These are phyloP conservation scores for Globisporangium irregulare DNA, from an alignment of 352 stramenopile species.

Conservation along the genomic window DNA sequence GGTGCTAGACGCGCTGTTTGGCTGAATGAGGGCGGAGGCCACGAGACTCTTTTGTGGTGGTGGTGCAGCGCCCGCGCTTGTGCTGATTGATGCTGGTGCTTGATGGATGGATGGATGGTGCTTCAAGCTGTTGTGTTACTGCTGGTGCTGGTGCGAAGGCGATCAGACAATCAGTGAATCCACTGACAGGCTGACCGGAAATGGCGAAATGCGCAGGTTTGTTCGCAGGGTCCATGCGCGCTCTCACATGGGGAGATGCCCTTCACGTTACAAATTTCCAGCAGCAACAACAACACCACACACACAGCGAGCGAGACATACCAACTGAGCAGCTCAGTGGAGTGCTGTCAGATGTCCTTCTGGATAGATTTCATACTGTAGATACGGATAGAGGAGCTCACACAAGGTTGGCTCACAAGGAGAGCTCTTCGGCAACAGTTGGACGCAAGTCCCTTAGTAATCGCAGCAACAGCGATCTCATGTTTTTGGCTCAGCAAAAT, in stretches of 20 bases:
- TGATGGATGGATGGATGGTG: slow-evolving; percentile 1
- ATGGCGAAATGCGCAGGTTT: background rate
- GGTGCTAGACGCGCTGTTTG: background rate
- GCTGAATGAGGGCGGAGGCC: background rate
- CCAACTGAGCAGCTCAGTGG: background rate
- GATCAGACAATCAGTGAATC: slow-evolving; percentile 1
- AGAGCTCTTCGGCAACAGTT: slow-evolving; percentile 2
- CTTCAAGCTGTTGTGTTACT: background rate
- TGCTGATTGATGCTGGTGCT: background rate
- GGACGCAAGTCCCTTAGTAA: slow-evolving; percentile 7
- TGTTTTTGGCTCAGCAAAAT: slow-evolving; percentile 1
- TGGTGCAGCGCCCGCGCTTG: background rate
- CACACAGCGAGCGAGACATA: background rate
- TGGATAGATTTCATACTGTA: background rate
- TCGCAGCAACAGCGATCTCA: background rate
- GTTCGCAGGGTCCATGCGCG: slow-evolving; percentile 3
- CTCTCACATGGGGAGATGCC: background rate
- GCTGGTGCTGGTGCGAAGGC: background rate
- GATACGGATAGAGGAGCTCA: background rate
- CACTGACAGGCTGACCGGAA: background rate
- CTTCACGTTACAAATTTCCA: slow-evolving; percentile 1
- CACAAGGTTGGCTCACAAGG: background rate
- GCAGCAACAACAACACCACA: slow-evolving; percentile 1
- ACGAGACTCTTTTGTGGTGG: background rate
- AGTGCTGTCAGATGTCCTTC: background rate